phyloP scores from a whole-genome alignment of 345 rosid genomes.

The Euphorbia tirucalli region DNA sequence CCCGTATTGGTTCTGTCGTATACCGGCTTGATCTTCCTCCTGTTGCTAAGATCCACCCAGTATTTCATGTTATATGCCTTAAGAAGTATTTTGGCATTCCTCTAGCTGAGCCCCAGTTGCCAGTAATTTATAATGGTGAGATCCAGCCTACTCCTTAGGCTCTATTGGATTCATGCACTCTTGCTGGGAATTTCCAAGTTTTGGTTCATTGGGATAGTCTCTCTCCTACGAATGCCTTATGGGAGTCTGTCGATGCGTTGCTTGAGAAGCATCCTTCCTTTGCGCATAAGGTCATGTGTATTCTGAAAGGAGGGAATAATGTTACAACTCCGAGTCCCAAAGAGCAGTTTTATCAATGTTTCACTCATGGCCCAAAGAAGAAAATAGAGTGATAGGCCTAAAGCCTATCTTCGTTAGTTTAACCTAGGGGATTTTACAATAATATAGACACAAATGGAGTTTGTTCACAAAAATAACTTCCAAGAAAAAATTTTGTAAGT shows the following conservation, averaged over 20 bases:
- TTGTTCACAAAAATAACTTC: too few species aligned
- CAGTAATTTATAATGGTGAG: neutral
- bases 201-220: neutral
- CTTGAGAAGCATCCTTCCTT: neutral
- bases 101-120: neutral
- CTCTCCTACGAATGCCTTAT: neutral
- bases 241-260: neutral
- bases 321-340: neutral
- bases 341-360: too few species aligned
- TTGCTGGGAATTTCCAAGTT: neutral
- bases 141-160: neutral
- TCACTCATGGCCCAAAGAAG: too few species aligned
- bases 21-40: neutral
- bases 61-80: neutral
- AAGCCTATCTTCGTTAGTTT: too few species aligned
- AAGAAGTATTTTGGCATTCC: neutral
- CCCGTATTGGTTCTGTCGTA: neutral
- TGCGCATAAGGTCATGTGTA: neutral
- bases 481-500: too few species aligned
- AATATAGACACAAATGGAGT: too few species aligned
- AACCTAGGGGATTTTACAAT: too few species aligned
- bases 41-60: neutral
- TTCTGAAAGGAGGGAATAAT: neutral
- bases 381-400: too few species aligned
- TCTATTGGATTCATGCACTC: neutral